phyloP scores from a whole-genome alignment of 805 yeast species.

The Priceomyces carsonii region DNA sequence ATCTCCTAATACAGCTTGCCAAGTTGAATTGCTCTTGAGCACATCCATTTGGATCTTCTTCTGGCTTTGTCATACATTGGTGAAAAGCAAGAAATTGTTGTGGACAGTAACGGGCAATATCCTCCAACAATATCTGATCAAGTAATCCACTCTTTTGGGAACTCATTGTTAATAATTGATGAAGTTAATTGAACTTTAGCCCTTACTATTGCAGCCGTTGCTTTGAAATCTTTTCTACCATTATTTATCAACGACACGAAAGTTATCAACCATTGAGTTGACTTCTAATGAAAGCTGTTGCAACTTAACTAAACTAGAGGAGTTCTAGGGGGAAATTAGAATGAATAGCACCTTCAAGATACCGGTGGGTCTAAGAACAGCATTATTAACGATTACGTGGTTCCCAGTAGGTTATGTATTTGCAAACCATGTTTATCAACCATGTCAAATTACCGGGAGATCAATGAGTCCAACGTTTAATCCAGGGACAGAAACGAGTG shows the following conservation, averaged over 20 bases:
- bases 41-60: constrained; percentile 54
- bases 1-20: constrained; percentile 59
- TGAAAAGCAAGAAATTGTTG: constrained; percentile 71
- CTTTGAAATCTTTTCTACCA: no score
- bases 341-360: neutral
- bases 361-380: constrained; percentile 17
- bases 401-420: constrained; percentile 73
- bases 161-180: constrained; percentile 4
- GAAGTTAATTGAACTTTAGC: no score
- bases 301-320: no score
- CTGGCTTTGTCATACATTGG: constrained; percentile 63
- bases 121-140: constrained; percentile 77
- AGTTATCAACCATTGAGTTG: neutral
- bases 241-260: neutral
- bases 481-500: constrained; percentile 52
- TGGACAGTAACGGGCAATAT: constrained; percentile 76
- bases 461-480: constrained; percentile 92
- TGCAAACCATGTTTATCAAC: constrained; percentile 69
- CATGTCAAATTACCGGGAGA: constrained; percentile 73
- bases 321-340: neutral
- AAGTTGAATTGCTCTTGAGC: constrained; percentile 54
- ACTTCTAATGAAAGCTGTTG: neutral
- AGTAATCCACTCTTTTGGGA: constrained; percentile 27
- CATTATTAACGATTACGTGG: constrained; percentile 53
- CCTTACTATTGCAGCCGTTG: no score